A percentile compares a stretch with the other conserved stretches of the same genome.
Conservation (phyloP, 257 asterid species). For the Forsythia suspensa region DNA sequence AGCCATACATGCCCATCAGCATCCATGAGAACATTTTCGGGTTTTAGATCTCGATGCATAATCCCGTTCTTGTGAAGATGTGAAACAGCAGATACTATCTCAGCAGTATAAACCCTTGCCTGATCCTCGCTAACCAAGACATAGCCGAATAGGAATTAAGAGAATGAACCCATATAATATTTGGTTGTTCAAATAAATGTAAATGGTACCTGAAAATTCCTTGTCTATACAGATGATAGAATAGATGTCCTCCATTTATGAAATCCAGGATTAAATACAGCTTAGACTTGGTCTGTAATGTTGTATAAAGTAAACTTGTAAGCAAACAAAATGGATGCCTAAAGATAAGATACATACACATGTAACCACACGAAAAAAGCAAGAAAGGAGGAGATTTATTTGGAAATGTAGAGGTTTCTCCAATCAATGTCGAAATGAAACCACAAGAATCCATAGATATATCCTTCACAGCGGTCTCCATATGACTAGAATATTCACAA, state of each 20-base stretch:
- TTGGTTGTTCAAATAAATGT: constrained; percentile 6
- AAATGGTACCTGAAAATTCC: constrained; percentile 79
- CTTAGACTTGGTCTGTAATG: constrained; percentile 74
- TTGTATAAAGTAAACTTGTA: constrained; percentile 19
- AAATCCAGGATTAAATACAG: constrained; percentile 84
- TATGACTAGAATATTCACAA: not conserved
- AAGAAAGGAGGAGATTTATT: not conserved
- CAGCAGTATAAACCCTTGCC: constrained; percentile 91
- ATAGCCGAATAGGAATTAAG: constrained; percentile 30
- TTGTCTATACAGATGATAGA: constrained; percentile 95
- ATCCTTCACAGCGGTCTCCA: not conserved
- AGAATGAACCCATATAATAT: constrained; percentile 18
- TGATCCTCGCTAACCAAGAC: constrained; percentile 83
- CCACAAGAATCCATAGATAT: not conserved
- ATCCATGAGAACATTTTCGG: constrained; percentile 97
- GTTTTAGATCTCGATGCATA: constrained; percentile 93
- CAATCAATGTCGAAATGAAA: not conserved
- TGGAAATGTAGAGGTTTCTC: not conserved
- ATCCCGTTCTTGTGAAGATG: constrained; percentile 91
- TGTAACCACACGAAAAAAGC: not conserved
- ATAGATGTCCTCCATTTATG: constrained; percentile 92
- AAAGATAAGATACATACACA: constrained; percentile 4
- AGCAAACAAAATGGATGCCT: constrained; percentile 11
- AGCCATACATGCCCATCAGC: constrained; percentile 86
- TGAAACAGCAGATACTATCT: constrained; percentile 94